Evolutionary conservation across 2,329 filamentous ascomycete genomes (phyloP).

Genomic region (Fusarium sp.): DNA sequence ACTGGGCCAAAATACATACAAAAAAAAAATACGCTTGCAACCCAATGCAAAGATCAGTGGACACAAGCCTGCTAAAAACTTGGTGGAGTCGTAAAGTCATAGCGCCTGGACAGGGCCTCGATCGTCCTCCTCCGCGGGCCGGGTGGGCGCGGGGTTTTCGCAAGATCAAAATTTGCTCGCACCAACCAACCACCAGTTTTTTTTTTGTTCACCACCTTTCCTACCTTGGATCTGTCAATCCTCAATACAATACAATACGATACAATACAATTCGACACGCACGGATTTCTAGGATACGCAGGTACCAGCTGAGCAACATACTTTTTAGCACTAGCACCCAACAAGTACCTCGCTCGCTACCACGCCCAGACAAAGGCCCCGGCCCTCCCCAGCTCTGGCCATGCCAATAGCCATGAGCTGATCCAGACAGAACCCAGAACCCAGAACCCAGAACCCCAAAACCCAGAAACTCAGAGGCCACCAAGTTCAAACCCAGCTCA

Average conservation of each 20-base stretch:
- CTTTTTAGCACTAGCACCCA: too few relatives aligned
- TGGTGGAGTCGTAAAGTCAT: neutral
- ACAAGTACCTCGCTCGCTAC: too few relatives aligned
- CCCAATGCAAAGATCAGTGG: neutral
- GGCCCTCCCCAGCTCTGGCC: constrained; percentile 5
- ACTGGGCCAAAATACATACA: too few relatives aligned
- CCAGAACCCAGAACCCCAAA: too few relatives aligned
- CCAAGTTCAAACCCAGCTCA: too few relatives aligned
- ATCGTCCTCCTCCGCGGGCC: neutral
- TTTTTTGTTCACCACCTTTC: too few relatives aligned
- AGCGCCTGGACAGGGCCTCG: neutral
- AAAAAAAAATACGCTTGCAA: neutral
- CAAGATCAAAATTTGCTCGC: constrained; percentile 20
- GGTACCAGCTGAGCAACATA: neutral
- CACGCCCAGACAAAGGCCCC: neutral
- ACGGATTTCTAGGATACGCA: constrained; percentile 5
- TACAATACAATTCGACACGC: neutral
- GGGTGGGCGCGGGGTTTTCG: neutral
- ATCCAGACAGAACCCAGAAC: neutral
- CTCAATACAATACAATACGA: too few relatives aligned
- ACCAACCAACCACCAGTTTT: too few relatives aligned
- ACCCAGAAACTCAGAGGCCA: too few relatives aligned
- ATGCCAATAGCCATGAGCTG: neutral
- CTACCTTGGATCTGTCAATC: too few relatives aligned
- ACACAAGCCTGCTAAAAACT: neutral